Conservation (phyloP, 306 rosid species). For the Acacia melanoxylon region DNA sequence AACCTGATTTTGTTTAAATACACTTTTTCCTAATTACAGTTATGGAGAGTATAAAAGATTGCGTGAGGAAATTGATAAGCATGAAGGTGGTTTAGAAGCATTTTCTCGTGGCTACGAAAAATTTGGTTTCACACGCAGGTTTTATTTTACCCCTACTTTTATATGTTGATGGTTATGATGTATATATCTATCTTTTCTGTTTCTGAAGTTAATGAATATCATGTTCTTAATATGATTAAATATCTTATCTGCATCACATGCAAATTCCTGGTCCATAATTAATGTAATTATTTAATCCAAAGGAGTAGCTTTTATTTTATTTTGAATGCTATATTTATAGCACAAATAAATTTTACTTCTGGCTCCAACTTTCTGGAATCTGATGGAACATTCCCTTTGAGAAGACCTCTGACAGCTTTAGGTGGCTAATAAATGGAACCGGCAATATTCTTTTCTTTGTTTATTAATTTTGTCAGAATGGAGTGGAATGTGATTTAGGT, state of each 20-base stretch:
- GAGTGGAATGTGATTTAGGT: not conserved
- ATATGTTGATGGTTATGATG: not conserved
- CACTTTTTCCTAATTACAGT: constrained; percentile 45
- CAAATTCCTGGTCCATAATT: not conserved
- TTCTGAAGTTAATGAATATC: not conserved
- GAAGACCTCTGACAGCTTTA: not conserved
- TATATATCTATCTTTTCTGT: constrained; percentile 3
- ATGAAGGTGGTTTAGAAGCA: constrained; percentile 92
- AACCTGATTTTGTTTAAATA: constrained; percentile 23
- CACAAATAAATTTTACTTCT: not conserved
- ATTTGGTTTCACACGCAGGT: constrained; percentile 92
- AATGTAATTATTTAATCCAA: not conserved
- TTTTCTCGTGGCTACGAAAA: constrained; percentile 97
- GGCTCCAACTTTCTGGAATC: not conserved
- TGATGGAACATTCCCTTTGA: not conserved
- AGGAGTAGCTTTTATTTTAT: not conserved
- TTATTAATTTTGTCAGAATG: not conserved
- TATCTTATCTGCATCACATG: not conserved
- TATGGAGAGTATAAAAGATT: constrained; percentile 71
- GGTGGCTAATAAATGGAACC: not conserved
- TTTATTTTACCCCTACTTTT: constrained; percentile 21
- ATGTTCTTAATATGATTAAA: constrained; percentile 1
- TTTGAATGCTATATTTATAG: not conserved
- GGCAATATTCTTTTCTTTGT: not conserved
- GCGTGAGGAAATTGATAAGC: constrained; percentile 74